Conservation (phyloP, 2,329 filamentous ascomycete genomes). For the Xylaria sp. region DNA sequence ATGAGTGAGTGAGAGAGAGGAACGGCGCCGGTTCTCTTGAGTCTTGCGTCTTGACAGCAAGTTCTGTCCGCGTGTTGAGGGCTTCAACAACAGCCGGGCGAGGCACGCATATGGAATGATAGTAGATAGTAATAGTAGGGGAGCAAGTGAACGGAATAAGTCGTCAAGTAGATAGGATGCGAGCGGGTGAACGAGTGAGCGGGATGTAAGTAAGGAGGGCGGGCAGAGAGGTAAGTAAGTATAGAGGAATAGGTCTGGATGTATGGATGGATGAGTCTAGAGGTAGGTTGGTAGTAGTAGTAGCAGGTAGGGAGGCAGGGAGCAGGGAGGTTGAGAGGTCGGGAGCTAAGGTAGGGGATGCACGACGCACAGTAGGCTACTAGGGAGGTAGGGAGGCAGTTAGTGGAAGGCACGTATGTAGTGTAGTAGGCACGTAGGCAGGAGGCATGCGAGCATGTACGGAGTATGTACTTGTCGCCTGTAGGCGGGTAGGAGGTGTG, state of each 20-base stretch:
- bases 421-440: not conserved
- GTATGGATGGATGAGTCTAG: not conserved
- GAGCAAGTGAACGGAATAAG: not conserved
- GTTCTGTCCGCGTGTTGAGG: not conserved
- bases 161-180: not conserved
- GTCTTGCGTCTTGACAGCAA: not conserved
- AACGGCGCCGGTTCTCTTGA: not conserved
- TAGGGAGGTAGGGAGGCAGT: not conserved
- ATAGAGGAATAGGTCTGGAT: not conserved
- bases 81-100: not conserved
- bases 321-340: not conserved
- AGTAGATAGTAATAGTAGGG: not conserved
- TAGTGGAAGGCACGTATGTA: not conserved
- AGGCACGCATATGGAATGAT: not conserved
- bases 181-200: not conserved
- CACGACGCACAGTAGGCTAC: too few species aligned
- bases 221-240: not conserved
- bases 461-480: too few species aligned
- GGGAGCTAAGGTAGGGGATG: not conserved
- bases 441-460: not conserved
- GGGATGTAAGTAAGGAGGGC: not conserved
- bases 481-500: not conserved
- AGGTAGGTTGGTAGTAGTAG: too few species aligned
- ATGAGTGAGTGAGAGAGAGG: not conserved
- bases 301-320: not conserved